These are phyloP conservation scores for Aurinia saxatilis DNA, from an alignment of 345 rosid genomes.

Conservation along the genomic window DNA sequence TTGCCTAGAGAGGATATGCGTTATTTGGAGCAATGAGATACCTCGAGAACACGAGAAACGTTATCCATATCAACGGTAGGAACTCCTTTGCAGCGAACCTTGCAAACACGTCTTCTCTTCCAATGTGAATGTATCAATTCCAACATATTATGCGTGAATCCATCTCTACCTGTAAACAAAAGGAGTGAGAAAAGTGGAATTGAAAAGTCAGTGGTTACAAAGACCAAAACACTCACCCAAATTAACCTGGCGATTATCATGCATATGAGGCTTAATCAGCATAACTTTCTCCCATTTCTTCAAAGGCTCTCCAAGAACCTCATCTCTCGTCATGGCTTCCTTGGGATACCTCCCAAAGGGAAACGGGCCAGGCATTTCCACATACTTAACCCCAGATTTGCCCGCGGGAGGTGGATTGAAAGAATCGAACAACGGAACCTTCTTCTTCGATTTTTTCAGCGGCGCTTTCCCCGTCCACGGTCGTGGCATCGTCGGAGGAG, in stretches of 20 bases:
- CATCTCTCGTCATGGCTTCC: slow-evolving; percentile 56
- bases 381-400: slow-evolving; percentile 48
- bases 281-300: slow-evolving; percentile 70
- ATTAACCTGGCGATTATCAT: slow-evolving; percentile 86
- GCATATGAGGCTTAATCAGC: slow-evolving; percentile 60
- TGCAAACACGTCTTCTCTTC: slow-evolving; percentile 78
- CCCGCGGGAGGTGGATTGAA: slow-evolving; percentile 59
- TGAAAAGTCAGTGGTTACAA: background rate
- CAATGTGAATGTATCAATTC: slow-evolving; percentile 83
- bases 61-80: slow-evolving; percentile 92
- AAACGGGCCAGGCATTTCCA: slow-evolving; percentile 73
- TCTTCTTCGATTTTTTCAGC: slow-evolving; percentile 66
- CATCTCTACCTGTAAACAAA: slow-evolving; percentile 64
- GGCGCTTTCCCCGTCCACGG: slow-evolving; percentile 99
- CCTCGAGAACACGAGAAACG: slow-evolving; percentile 84
- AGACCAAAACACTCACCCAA: slow-evolving; percentile 46
- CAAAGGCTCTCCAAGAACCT: slow-evolving; percentile 77
- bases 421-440: slow-evolving; percentile 72
- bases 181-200: background rate
- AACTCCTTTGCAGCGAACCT: slow-evolving; percentile 80
- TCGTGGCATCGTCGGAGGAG: slow-evolving; percentile 89
- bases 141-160: slow-evolving; percentile 95
- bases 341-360: slow-evolving; percentile 57
- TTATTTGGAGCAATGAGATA: background rate
- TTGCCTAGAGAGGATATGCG: too few species aligned